These are phyloP conservation scores for Penicillium psychrofluorescens DNA, from an alignment of 495 filamentous ascomycete genomes.

Conservation along the genomic window DNA sequence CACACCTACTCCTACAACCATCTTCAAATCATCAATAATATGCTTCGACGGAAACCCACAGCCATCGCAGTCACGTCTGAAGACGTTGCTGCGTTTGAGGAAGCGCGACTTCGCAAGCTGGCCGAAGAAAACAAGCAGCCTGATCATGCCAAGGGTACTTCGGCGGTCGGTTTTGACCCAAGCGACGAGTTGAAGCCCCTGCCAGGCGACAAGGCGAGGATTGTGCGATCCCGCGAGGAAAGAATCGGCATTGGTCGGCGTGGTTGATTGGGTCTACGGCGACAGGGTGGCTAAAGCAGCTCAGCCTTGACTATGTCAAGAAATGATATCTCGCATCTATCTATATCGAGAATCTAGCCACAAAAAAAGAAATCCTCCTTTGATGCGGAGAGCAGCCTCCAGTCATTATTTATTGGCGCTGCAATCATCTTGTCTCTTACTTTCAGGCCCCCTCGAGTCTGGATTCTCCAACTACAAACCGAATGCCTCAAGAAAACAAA, in stretches of 20 bases:
- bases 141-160: conserved; percentile 11
- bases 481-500: too few species aligned
- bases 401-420: too few species aligned
- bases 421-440: too few species aligned
- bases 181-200: conserved; percentile 53
- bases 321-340: too few species aligned
- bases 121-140: conserved; percentile 18
- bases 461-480: too few species aligned
- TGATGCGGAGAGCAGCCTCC: too few species aligned
- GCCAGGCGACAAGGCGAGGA: conserved; percentile 44
- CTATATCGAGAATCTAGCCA: too few species aligned
- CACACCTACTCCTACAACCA: not conserved
- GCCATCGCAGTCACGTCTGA: conserved; percentile 70
- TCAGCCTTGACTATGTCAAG: too few species aligned
- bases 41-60: conserved; percentile 80
- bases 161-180: conserved; percentile 37
- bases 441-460: too few species aligned
- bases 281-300: too few species aligned
- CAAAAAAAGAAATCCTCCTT: too few species aligned
- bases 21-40: conserved; percentile 18
- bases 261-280: conserved; percentile 4
- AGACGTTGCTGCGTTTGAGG: conserved; percentile 71
- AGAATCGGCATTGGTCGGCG: conserved; percentile 36
- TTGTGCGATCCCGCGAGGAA: conserved; percentile 43
- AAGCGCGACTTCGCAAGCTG: conserved; percentile 35